Evolutionary conservation across 768 basidiomycete genomes (phyloP), one percentile per base, ranked within the genome.

Genomic region (Daedalea quercina): DNA sequence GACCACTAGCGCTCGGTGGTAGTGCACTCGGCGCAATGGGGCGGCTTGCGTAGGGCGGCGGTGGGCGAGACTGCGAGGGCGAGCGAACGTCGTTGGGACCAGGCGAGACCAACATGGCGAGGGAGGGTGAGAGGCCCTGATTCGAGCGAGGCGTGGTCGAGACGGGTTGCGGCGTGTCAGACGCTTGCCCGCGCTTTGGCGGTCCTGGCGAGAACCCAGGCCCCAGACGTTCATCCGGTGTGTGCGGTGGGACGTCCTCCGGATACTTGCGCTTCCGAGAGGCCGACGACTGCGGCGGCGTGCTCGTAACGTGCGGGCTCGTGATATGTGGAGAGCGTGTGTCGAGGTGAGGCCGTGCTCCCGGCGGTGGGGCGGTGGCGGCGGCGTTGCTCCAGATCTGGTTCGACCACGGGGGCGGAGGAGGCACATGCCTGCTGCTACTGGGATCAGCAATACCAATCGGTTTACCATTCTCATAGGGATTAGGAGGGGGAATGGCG

Each of bases 61-160:
- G 50, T n/a, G 49, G 56, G 15, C 37, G 37, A 15, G 37, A 40
- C 17, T 40, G 62, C 4, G 65, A 61, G n/a, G 65, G 60, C 22
- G 59, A 54, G 4, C 62, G 59, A 35, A 55, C 40, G 20, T 65
- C 63, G 7, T 44, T 41, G 26, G 60, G 54, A 25, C 56, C 57
- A 19, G 82, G 82, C n/a, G 82, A 81, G 42, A 83, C 74, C 60
- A 84, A 78, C 73, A 81, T 77, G 17, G 81, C 82, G 37, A 84
- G 63, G 17, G 82, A 84, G 7, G 83, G 83, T 1, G 81, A 83
- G 25, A 84, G 70, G 11, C 66, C 66, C 53, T 58, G 44, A 13
- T 72, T 79, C 54, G 78, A 9, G 67, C 69, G 49, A 65, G 69
- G 51, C 70, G 28, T 31, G 28, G 46, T 67, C 17, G 45, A 15